Evolutionary conservation across 306 rosid species (phyloP).

Genomic region (Benincasa hispida): DNA sequence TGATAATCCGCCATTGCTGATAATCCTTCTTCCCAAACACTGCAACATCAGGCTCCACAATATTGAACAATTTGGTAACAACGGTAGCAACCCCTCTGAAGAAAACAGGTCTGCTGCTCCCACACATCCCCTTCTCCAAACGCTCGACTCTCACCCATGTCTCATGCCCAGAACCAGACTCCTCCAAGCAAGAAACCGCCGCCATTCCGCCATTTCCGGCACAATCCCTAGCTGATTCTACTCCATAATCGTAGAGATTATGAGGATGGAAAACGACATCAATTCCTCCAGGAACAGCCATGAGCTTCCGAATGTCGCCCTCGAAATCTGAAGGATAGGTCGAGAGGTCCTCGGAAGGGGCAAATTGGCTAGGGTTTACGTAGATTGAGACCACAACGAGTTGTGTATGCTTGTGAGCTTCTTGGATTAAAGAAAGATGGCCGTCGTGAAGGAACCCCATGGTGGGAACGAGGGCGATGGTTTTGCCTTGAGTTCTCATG

Average conservation of each 20-base stretch:
- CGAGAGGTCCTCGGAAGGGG: conserved; percentile 76
- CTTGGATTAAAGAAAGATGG: conserved; percentile 51
- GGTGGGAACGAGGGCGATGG: conserved; percentile 63
- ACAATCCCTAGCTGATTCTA: neutral
- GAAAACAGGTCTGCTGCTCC: conserved; percentile 67
- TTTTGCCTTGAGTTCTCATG: conserved; percentile 56
- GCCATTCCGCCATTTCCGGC: neutral
- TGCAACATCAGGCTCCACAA: conserved; percentile 83
- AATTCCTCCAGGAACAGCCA: conserved; percentile 45
- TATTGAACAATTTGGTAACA: conserved; percentile 71
- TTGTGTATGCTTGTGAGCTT: conserved; percentile 39
- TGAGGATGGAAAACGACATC: conserved; percentile 62
- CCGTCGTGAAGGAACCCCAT: conserved; percentile 89
- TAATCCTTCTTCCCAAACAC: conserved; percentile 91
- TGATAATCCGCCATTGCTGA: conserved; percentile 75
- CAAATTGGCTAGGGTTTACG: conserved; percentile 78
- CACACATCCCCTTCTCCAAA: conserved; percentile 76
- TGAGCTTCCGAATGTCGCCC: conserved; percentile 54
- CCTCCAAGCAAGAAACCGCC: conserved; percentile 51
- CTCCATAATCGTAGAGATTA: conserved; percentile 49
- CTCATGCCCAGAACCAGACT: conserved; percentile 49
- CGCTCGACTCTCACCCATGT: conserved; percentile 75
- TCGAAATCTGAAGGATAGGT: conserved; percentile 74
- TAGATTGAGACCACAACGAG: conserved; percentile 64
- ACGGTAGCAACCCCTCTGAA: conserved; percentile 87